A percentile compares a stretch with the other conserved stretches of the same genome.
These are phyloP conservation scores for Aspergillus campestris DNA, from an alignment of 495 filamentous ascomycete genomes.

Conservation along the genomic window DNA sequence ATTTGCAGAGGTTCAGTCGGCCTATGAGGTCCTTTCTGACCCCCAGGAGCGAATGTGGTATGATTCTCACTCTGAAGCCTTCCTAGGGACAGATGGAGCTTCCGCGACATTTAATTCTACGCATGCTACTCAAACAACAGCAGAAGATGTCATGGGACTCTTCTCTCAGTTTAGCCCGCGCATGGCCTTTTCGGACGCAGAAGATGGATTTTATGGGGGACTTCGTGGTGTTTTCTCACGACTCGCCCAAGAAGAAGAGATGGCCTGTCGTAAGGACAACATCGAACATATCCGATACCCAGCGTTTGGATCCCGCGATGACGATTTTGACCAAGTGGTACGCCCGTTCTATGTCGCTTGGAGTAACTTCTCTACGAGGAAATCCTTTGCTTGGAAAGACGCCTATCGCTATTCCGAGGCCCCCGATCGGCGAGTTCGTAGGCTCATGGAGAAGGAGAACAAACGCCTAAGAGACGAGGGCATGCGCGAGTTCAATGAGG, in stretches of 20 bases:
- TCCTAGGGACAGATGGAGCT: constrained; percentile 52
- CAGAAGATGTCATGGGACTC: constrained; percentile 63
- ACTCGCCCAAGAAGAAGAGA: constrained; percentile 72
- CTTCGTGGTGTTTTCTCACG: constrained; percentile 65
- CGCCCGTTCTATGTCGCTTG: constrained; percentile 77
- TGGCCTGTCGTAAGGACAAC: constrained; percentile 61
- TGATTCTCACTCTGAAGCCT: constrained; percentile 82
- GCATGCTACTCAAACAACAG: constrained; percentile 60
- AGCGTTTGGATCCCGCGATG: constrained; percentile 62
- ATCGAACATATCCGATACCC: constrained; percentile 57
- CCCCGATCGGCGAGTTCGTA: constrained; percentile 72
- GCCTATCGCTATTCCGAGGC: constrained; percentile 72
- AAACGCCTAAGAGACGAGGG: constrained; percentile 73
- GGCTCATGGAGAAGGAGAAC: constrained; percentile 95
- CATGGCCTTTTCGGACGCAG: constrained; percentile 69
- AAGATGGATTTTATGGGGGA: constrained; percentile 73
- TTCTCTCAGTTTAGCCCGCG: constrained; percentile 67
- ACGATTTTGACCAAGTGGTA: constrained; percentile 61
- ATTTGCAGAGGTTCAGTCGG: constrained; percentile 87
- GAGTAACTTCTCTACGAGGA: constrained; percentile 73
- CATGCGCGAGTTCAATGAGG: constrained; percentile 84
- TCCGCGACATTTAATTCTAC: constrained; percentile 44
- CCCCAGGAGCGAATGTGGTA: constrained; percentile 96
- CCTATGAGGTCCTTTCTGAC: constrained; percentile 92
- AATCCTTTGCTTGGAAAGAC: constrained; percentile 86